A percentile compares a stretch with the other conserved stretches of the same genome.
These are phyloP conservation scores for Fonsecaea pedrosoi DNA, from an alignment of 2,329 filamentous ascomycete species.

Conservation along the genomic window DNA sequence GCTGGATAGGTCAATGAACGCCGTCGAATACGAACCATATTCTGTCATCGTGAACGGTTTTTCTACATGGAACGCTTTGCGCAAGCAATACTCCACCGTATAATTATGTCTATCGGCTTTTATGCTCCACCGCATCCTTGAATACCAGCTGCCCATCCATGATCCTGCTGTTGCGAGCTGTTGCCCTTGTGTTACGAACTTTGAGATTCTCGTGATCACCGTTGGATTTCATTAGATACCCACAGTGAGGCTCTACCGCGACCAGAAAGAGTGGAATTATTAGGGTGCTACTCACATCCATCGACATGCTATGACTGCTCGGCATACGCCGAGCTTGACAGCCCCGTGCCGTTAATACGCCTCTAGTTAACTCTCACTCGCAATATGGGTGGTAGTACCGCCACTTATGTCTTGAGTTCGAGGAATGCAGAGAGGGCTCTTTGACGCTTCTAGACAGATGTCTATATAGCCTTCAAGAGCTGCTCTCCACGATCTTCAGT, in stretches of 20 bases:
- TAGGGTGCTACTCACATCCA: neutral
- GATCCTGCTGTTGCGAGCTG: neutral
- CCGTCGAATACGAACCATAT: too few species aligned
- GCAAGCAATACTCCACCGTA: neutral
- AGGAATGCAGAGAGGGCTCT: neutral
- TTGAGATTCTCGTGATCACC: neutral
- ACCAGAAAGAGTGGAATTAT: neutral
- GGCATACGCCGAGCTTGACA: neutral
- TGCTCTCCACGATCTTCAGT: neutral
- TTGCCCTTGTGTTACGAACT: neutral
- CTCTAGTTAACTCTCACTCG: neutral
- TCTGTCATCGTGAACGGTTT: neutral
- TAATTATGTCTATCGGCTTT: too few species aligned
- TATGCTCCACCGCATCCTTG: too few species aligned
- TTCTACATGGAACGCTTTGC: neutral
- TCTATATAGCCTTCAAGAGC: neutral
- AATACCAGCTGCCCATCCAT: neutral
- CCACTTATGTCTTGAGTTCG: neutral
- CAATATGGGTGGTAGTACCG: neutral
- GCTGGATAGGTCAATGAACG: too few species aligned
- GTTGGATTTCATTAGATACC: neutral
- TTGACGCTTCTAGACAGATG: neutral
- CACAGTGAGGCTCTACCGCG: neutral
- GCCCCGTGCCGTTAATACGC: too few species aligned
- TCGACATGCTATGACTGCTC: neutral